Conservation (phyloP, 1,284 basidiomycete genomes). For the Ceratobasidium sp. region DNA sequence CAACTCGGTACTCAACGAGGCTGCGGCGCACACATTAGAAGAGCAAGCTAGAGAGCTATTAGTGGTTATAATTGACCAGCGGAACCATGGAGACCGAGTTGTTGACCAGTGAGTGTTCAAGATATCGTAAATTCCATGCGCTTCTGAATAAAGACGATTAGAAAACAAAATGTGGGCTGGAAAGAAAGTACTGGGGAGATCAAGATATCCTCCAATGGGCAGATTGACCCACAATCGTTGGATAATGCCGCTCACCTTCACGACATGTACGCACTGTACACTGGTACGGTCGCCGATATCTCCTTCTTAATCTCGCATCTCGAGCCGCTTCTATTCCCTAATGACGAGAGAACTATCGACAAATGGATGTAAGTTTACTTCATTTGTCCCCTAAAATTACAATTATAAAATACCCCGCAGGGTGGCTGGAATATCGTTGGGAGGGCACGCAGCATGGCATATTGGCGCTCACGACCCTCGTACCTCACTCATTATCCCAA, state of each 20-base stretch:
- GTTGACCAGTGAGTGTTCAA: slow-evolving; percentile 49
- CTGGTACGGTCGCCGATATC: slow-evolving; percentile 63
- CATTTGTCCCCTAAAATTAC: background rate
- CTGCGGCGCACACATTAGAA: background rate
- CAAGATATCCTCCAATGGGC: slow-evolving; percentile 54
- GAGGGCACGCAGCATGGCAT: slow-evolving; percentile 50
- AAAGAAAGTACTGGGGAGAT: slow-evolving; percentile 50
- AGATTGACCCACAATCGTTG: slow-evolving; percentile 16
- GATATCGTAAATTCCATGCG: background rate
- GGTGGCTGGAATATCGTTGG: slow-evolving; percentile 35
- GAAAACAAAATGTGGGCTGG: slow-evolving; percentile 56
- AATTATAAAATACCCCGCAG: background rate
- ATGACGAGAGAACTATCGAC: slow-evolving; percentile 61
- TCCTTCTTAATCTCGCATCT: slow-evolving; percentile 65
- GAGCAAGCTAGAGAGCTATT: slow-evolving; percentile 29
- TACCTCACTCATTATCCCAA: slow-evolving; percentile 63
- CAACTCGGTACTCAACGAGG: slow-evolving; percentile 18
- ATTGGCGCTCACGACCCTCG: slow-evolving; percentile 58
- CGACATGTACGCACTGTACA: slow-evolving; percentile 58
- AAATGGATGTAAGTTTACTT: slow-evolving; percentile 57
- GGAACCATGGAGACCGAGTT: slow-evolving; percentile 58
- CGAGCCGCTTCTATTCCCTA: slow-evolving; percentile 63
- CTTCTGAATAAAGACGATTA: background rate
- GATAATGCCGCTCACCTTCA: slow-evolving; percentile 49
- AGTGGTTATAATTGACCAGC: slow-evolving; percentile 55